Conservation (phyloP, 2,329 filamentous ascomycete genomes). For the Fusarium nematophilum region DNA sequence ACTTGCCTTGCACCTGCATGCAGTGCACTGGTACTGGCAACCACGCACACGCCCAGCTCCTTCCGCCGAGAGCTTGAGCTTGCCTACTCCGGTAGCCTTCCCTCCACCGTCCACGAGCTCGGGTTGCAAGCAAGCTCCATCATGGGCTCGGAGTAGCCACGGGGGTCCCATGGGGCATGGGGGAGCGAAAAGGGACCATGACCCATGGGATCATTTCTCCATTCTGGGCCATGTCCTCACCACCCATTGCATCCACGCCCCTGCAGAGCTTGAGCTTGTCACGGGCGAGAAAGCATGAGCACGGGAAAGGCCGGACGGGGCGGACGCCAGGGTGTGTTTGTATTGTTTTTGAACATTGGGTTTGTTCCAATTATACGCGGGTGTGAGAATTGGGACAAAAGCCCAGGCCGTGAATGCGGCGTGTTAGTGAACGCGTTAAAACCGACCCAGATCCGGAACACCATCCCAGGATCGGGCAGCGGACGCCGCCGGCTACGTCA, state of each 20-base stretch:
- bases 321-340: background rate
- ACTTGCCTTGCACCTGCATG: background rate
- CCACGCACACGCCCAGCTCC: too few species aligned
- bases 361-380: too few species aligned
- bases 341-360: too few species aligned
- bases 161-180: constrained; percentile 35
- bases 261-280: constrained; percentile 1
- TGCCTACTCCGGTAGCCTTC: constrained; percentile 25
- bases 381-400: too few species aligned
- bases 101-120: constrained; percentile 29
- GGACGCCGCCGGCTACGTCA: background rate
- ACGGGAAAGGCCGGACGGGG: background rate
- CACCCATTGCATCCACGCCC: background rate
- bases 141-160: constrained; percentile 9
- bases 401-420: too few species aligned
- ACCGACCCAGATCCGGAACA: constrained; percentile 2
- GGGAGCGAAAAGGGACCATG: background rate
- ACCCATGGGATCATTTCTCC: background rate
- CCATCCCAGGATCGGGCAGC: constrained; percentile 1
- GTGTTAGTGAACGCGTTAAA: too few species aligned
- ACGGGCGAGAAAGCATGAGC: background rate
- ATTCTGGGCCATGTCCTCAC: too few species aligned
- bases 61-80: too few species aligned
- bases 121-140: constrained; percentile 5
- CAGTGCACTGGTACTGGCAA: too few species aligned